Base-by-base conservation (phyloP, 2,329 filamentous ascomycete genomes). In the Curvularia lunata region DNA sequence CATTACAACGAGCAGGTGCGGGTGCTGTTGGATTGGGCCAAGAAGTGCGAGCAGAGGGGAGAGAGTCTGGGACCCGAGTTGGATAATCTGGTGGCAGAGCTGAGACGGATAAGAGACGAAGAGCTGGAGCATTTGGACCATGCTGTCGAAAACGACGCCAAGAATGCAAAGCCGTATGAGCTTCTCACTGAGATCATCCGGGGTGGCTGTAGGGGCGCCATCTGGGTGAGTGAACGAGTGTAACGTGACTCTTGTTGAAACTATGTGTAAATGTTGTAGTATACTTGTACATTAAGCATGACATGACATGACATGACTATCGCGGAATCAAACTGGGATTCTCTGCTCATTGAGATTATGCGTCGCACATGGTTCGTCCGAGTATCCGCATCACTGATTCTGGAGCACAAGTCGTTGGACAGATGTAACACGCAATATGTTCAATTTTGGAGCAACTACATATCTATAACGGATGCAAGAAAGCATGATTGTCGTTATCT, bases 121-220 rank as follows among this genome's bases (percentile, higher is more conserved):
- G 95, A 99, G 80, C 80, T 99, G 56, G 95, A 99, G 82, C 95
- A 99, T 81, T 80, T 99, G 64, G 95, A 99, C 75, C 91, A 96
- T 79, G 95, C 95, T 0, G 90, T 99, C 19, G 90, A 95, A 75
- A 90, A 98, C 72, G 94, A 98, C 79, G 89, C 93, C 2, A 92
- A 95, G 77, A 87, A 92, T 78, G 95, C 95, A 5, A 86, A 88
- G 75, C 93, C 94, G 28, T 94, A 98, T 76, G 93, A 94, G 82
- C 79, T 97, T 54, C 81, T 99, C 62, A 96, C 92, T 0, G 90
- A 90, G 43, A 84, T 93, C 7, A 97, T 99, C 68, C 84, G 93
- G 52, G 86, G 90, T n/a, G 95, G 95, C 1, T 99, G 95, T 77
- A 85, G 91, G 62, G 89, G 91, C 0, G 95, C 95, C 0, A 99